Evolutionary conservation across 352 stramenopile genomes (phyloP).

Genomic region (Globisporangium solare): DNA sequence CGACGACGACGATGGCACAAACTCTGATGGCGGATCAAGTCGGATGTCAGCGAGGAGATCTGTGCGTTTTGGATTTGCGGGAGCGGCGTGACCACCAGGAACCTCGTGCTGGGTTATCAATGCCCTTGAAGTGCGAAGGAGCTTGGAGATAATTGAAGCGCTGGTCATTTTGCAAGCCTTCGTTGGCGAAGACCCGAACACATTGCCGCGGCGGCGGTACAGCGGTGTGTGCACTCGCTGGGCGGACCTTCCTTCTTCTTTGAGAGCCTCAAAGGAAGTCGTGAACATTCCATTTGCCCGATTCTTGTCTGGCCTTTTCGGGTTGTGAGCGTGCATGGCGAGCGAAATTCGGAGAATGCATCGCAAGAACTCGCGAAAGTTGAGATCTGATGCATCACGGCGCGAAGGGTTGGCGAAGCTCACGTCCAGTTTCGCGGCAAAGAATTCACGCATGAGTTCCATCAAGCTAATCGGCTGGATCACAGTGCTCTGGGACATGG

Average conservation of each 20-base stretch:
- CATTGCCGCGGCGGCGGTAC: conserved; percentile 51
- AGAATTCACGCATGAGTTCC: conserved; percentile 68
- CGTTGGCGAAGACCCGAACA: conserved; percentile 32
- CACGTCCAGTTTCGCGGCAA: conserved; percentile 68
- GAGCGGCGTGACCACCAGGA: background rate
- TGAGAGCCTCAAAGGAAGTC: conserved; percentile 48
- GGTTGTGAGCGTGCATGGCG: conserved; percentile 48
- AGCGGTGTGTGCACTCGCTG: conserved; percentile 28
- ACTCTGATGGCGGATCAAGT: background rate
- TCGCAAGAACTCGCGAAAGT: conserved; percentile 68
- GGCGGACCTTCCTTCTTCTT: conserved; percentile 25
- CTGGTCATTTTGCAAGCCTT: conserved; percentile 66
- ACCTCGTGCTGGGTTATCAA: conserved; percentile 23
- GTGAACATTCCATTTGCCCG: conserved; percentile 32
- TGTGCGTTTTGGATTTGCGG: background rate
- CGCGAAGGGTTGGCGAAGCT: conserved; percentile 48
- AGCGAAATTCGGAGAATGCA: conserved; percentile 65
- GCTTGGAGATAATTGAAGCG: conserved; percentile 52
- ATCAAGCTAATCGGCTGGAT: conserved; percentile 56
- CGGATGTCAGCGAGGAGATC: background rate
- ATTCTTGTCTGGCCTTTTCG: conserved; percentile 8
- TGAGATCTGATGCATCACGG: conserved; percentile 50
- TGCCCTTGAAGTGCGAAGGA: conserved; percentile 43
- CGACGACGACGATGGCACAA: background rate
- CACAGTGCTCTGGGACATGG: conserved; percentile 19